Evolutionary conservation across 2,329 filamentous ascomycete genomes (phyloP).

Genomic region (Neopestalotiopsis sp.): DNA sequence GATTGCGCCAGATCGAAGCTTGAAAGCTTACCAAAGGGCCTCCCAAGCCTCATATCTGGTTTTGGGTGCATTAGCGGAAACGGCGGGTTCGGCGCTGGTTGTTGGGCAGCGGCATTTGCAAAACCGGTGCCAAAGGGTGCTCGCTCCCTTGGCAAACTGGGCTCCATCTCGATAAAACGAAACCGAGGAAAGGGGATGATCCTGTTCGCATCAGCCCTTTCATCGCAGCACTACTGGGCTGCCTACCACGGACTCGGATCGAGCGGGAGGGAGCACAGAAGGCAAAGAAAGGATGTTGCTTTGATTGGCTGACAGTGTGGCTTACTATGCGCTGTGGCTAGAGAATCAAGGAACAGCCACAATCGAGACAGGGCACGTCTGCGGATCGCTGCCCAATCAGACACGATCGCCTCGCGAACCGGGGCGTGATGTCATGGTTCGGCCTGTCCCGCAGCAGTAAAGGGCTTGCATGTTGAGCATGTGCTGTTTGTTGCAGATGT

Average conservation of each 20-base stretch:
- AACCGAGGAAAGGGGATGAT: background rate
- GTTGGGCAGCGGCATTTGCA: background rate
- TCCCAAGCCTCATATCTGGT: conserved; percentile 1
- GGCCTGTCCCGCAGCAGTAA: background rate
- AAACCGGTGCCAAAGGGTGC: background rate
- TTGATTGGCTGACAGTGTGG: background rate
- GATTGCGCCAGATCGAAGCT: background rate
- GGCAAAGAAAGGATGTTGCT: background rate
- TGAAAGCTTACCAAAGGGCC: background rate
- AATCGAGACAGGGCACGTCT: background rate
- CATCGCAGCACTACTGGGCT: background rate
- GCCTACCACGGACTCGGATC: background rate
- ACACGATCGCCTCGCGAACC: background rate
- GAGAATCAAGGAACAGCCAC: background rate
- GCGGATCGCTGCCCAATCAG: background rate
- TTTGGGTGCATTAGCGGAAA: background rate
- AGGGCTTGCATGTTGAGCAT: background rate
- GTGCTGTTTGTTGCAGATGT: background rate
- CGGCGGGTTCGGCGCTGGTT: background rate
- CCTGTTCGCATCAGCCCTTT: background rate
- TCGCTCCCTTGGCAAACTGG: background rate
- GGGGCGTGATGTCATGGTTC: background rate
- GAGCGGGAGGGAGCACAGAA: background rate
- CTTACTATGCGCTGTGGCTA: background rate
- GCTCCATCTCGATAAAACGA: background rate